These are phyloP conservation scores for Mercurialis annua DNA, from an alignment of 345 rosid genomes.

Conservation along the genomic window DNA sequence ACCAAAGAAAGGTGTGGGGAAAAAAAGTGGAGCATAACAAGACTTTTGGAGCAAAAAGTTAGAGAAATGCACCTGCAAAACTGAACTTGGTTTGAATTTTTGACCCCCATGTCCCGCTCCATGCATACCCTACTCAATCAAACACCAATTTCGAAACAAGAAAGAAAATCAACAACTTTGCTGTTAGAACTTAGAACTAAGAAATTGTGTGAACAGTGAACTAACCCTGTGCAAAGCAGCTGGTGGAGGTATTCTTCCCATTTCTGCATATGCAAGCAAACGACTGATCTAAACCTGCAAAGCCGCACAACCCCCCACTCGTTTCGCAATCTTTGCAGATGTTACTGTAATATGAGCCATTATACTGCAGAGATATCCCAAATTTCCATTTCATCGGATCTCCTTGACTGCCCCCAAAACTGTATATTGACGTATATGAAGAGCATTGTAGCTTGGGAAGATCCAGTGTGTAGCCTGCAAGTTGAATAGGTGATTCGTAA, in stretches of 20 bases:
- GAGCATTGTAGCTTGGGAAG: constrained; percentile 66
- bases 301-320: constrained; percentile 66
- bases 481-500: constrained; percentile 49
- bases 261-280: constrained; percentile 60
- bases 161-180: constrained; percentile 1
- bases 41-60: constrained; percentile 18
- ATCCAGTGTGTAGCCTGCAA: constrained; percentile 50
- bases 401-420: constrained; percentile 52
- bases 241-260: constrained; percentile 50
- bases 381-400: constrained; percentile 63
- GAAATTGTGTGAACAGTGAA: neutral
- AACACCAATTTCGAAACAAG: neutral
- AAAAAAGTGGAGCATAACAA: constrained; percentile 8
- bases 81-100: constrained; percentile 36
- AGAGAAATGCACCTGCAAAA: constrained; percentile 38
- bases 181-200: neutral
- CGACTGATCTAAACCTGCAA: constrained; percentile 50
- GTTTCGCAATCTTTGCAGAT: constrained; percentile 54
- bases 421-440: constrained; percentile 49
- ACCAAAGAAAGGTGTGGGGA: constrained; percentile 1
- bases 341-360: constrained; percentile 36
- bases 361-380: constrained; percentile 52
- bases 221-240: constrained; percentile 55
- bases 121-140: constrained; percentile 38
- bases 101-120: constrained; percentile 48